Evolutionary conservation across 2,329 filamentous ascomycete species (phyloP), one percentile per base, ranked within the genome.

Genomic region (Colletotrichum sp.): DNA sequence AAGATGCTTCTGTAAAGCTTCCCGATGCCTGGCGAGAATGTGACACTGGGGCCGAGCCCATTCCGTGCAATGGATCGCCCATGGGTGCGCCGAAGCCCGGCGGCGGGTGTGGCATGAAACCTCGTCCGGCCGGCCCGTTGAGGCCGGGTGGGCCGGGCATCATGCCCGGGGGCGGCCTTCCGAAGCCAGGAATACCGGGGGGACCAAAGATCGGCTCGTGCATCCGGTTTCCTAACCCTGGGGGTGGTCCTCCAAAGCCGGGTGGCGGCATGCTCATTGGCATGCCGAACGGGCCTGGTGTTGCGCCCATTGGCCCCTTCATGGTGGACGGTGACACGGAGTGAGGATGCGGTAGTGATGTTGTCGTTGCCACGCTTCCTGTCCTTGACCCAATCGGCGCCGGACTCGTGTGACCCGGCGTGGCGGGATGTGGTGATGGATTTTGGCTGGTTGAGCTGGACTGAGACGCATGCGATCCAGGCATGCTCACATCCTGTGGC

Each of bases 11-110:
- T 10, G 96, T 94, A 77, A 93, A 92, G 14, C 93, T 93, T 14
- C 89, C 89, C 7, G 95, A 98, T 13, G 92, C 90, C 79, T 98
- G 95, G 77, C 96, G 91, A 10, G 94, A 94, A 84, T 98, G 96
- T 7, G 90, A 83, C 65, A 88, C 83, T 9, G 88, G 83, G 83
- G 84, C 66, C 83, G 82, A 71, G 87, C 87, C 83, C 79, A 89
- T 83, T 57, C 80, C 81, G 9, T 83, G 80, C 12, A 88, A 72
- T 10, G 83, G 82, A 69, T 89, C 88, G 28, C 85, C 82, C 68
- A 86, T 80, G 21, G 85, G 84, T 55, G 87, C 87, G 34, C 83
- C 83, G 77, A 92, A 92, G 7, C 90, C 91, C 43, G 92, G 91
- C 18, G 91, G 91, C 3, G 86, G 84, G 66, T 85, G 85, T 72